These are phyloP conservation scores for Colletotrichum lindemuthianum DNA, from an alignment of 2,329 filamentous ascomycete genomes.

Conservation along the genomic window DNA sequence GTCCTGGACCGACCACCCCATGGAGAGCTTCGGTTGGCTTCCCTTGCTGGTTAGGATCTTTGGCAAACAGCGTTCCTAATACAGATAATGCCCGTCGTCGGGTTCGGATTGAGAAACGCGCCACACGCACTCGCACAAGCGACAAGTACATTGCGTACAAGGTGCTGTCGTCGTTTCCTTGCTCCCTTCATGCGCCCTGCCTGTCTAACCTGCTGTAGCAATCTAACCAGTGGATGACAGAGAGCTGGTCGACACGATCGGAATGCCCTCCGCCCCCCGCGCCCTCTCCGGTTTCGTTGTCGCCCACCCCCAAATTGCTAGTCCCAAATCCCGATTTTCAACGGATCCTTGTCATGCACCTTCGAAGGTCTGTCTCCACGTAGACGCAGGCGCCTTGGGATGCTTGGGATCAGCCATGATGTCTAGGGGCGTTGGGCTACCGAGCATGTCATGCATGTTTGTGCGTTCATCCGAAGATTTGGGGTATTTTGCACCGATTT, in stretches of 20 bases:
- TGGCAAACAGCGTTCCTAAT: constrained; percentile 29
- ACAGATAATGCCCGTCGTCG: constrained; percentile 19
- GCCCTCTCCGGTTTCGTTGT: constrained; percentile 10
- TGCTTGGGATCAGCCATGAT: not conserved
- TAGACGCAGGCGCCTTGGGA: no score
- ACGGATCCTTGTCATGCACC: constrained; percentile 12
- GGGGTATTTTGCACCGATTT: not conserved
- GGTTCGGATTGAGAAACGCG: not conserved
- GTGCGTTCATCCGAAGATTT: constrained; percentile 22
- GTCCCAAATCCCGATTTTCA: not conserved
- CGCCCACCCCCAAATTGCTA: not conserved
- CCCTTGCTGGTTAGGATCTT: constrained; percentile 15
- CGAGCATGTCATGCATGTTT: constrained; percentile 12
- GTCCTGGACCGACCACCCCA: constrained; percentile 11
- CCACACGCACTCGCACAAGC: constrained; percentile 5
- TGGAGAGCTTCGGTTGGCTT: constrained; percentile 33
- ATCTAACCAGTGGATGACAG: no score
- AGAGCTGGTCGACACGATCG: constrained; percentile 9
- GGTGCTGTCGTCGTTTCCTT: no score
- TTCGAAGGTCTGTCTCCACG: no score
- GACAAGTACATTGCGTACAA: no score
- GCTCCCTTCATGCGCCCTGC: no score
- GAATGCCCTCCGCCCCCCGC: constrained; percentile 13
- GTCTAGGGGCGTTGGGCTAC: not conserved
- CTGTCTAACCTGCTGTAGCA: no score